These are phyloP conservation scores for Stephania cephalantha DNA, from an alignment of 164 flowering plant genomes.

Conservation along the genomic window DNA sequence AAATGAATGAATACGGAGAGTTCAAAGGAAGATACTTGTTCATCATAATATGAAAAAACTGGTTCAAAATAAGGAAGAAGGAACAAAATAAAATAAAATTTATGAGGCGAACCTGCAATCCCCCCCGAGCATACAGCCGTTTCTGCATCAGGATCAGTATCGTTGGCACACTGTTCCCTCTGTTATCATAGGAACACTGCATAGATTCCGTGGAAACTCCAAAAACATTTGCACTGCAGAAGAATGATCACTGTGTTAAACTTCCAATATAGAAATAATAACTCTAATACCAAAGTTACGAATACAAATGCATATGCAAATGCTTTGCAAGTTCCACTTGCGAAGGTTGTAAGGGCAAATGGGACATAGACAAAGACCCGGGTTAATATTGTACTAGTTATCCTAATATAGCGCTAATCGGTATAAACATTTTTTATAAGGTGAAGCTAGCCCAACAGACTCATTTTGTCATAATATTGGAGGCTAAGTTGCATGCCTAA, in stretches of 20 bases:
- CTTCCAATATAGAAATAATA: neutral
- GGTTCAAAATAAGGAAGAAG: neutral
- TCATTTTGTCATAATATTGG: neutral
- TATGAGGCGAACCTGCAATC: conserved; percentile 50
- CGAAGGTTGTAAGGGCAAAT: neutral
- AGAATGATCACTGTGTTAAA: conserved; percentile 11
- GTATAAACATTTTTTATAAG: neutral
- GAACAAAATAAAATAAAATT: neutral
- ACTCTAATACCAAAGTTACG: neutral
- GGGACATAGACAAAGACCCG: neutral
- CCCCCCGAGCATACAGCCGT: conserved; percentile 56
- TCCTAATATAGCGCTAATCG: neutral
- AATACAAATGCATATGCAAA: no score
- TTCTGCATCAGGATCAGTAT: conserved; percentile 64
- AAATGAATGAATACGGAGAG: neutral
- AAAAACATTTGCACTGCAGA: conserved; percentile 55
- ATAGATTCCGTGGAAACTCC: conserved; percentile 84
- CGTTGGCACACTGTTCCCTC: conserved; percentile 78
- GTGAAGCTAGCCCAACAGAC: neutral
- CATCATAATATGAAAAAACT: neutral
- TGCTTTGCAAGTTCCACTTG: neutral
- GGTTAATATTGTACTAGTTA: neutral
- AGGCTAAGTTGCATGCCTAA: neutral
- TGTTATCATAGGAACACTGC: conserved; percentile 62
- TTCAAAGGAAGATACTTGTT: neutral